Evolutionary conservation across 306 rosid species (phyloP).

Genomic region (Pyrus pyrifolia): DNA sequence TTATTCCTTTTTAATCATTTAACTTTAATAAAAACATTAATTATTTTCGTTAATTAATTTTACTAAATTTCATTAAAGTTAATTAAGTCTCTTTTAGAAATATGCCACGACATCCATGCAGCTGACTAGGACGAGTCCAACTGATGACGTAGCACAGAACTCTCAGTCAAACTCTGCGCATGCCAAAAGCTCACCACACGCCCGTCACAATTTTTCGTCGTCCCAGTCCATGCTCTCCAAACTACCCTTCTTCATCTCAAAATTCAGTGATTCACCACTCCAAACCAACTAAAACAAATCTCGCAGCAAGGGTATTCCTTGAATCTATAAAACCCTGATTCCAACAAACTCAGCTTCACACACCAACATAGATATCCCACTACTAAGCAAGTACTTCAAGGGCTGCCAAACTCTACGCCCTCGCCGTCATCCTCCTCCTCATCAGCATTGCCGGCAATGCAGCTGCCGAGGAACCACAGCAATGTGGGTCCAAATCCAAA

Average conservation of each 20-base stretch:
- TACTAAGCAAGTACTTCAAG: background rate
- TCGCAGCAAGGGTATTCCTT: background rate
- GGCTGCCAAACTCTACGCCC: conserved; percentile 1
- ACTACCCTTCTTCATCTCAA: background rate
- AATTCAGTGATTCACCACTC: background rate
- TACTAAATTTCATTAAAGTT: no score
- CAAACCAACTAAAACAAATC: background rate
- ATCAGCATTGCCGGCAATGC: background rate
- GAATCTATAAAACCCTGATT: background rate
- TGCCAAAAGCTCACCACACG: conserved; percentile 9
- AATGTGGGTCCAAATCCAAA: background rate
- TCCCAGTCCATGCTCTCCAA: background rate
- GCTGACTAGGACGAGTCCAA: background rate
- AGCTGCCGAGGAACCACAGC: background rate
- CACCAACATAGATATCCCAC: background rate
- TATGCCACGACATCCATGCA: background rate
- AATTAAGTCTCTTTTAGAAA: no score
- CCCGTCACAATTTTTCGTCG: background rate
- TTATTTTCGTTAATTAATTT: no score
- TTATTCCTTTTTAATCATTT: no score
- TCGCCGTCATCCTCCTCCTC: conserved; percentile 1
- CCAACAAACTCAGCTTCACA: background rate
- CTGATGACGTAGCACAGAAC: background rate
- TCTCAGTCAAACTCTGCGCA: background rate
- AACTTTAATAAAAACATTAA: no score